phyloP scores from a whole-genome alignment of 257 asterid genomes.

The Solanum virginianum region DNA sequence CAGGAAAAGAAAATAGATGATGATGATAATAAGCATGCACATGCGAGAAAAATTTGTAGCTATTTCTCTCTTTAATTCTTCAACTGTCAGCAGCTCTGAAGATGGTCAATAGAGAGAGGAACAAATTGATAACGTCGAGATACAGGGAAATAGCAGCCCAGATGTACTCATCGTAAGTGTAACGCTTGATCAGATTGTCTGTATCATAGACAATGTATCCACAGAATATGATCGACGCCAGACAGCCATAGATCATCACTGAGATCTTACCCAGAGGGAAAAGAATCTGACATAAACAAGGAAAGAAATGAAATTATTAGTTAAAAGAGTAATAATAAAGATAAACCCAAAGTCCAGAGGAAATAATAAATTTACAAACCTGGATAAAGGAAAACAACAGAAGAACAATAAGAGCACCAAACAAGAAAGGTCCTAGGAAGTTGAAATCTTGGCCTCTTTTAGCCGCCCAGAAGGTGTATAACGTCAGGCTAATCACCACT shows the following conservation, averaged over 20 bases:
- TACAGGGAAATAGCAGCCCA: slow-evolving; percentile 51
- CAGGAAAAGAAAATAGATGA: background rate
- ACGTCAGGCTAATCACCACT: slow-evolving; percentile 43
- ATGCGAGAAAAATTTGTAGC: background rate
- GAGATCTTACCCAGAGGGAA: slow-evolving; percentile 41
- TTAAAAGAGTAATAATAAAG: background rate
- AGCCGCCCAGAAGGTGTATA: slow-evolving; percentile 77
- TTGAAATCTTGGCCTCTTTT: slow-evolving; percentile 47
- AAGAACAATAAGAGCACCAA: slow-evolving; percentile 25
- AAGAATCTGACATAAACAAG: slow-evolving; percentile 24
- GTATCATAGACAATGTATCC: slow-evolving; percentile 46
- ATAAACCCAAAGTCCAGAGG: background rate
- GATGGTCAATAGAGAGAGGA: slow-evolving; percentile 15
- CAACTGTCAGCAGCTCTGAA: slow-evolving; percentile 22
- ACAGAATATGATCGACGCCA: slow-evolving; percentile 25
- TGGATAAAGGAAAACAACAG: slow-evolving; percentile 25
- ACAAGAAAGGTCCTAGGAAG: slow-evolving; percentile 40
- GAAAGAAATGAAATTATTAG: background rate
- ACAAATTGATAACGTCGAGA: slow-evolving; percentile 45
- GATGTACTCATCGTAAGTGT: slow-evolving; percentile 40
- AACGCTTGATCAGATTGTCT: slow-evolving; percentile 29
- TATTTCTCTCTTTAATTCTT: background rate
- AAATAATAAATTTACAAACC: slow-evolving; percentile 15
- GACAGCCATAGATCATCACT: slow-evolving; percentile 25
- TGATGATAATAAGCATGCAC: background rate